Conservation (phyloP, 2,329 filamentous ascomycete species). For the Neonectria ditissima region DNA sequence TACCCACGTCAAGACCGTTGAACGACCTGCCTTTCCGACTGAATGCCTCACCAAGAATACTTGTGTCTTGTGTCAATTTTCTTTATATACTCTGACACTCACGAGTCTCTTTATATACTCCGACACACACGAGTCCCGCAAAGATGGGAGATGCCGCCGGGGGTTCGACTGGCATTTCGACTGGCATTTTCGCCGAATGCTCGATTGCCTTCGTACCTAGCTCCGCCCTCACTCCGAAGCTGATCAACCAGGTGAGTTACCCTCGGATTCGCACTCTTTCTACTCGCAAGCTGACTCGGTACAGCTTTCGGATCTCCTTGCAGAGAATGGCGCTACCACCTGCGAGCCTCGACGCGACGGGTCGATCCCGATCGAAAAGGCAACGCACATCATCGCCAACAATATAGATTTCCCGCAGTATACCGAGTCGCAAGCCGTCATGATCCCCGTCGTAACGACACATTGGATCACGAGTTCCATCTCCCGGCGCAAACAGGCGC, state of each 20-base stretch:
- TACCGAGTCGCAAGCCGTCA: constrained; percentile 75
- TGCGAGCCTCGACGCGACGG: constrained; percentile 62
- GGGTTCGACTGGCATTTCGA: constrained; percentile 41
- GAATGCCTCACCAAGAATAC: constrained; percentile 29
- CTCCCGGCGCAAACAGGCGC: constrained; percentile 75
- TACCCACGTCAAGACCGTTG: not conserved
- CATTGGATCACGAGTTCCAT: constrained; percentile 83
- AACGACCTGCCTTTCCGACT: constrained; percentile 7
- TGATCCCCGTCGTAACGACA: constrained; percentile 87
- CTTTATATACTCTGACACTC: constrained; percentile 2
- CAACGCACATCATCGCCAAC: constrained; percentile 72
- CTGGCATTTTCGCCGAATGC: constrained; percentile 57
- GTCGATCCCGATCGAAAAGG: constrained; percentile 59
- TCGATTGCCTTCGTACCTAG: constrained; percentile 60
- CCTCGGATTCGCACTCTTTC: too few relatives aligned
- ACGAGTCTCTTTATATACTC: not conserved
- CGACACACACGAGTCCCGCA: constrained; percentile 15
- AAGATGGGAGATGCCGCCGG: constrained; percentile 48
- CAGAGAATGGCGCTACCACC: constrained; percentile 64
- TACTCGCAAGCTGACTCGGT: constrained; percentile 17
- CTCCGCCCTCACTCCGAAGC: constrained; percentile 52
- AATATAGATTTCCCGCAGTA: constrained; percentile 95
- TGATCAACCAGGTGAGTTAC: constrained; percentile 55
- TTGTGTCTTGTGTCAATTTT: constrained; percentile 13
- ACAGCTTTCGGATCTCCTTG: constrained; percentile 57